Percentiles rank a stretch among this genome's conserved stretches.
Evolutionary conservation across 352 stramenopile species (phyloP).

Genomic region (Lagenidium giganteum): DNA sequence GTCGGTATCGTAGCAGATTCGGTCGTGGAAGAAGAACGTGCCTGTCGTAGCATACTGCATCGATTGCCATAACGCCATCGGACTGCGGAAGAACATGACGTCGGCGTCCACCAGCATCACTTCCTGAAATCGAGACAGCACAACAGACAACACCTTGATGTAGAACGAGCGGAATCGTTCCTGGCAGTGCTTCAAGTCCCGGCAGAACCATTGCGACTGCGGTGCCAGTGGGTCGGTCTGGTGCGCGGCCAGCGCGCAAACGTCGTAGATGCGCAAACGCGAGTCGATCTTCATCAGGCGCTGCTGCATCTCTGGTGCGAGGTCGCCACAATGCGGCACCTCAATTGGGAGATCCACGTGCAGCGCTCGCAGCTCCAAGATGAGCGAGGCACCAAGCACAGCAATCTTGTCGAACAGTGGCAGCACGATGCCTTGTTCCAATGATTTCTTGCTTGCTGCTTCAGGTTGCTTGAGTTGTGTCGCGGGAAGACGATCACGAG

Average conservation of each 20-base stretch:
- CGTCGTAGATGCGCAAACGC: conserved; percentile 60
- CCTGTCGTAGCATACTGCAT: conserved; percentile 28
- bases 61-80: conserved; percentile 25
- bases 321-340: conserved; percentile 63
- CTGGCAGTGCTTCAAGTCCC: conserved; percentile 6
- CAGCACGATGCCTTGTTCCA: conserved; percentile 53
- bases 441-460: too few relatives aligned
- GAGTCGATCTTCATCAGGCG: conserved; percentile 21
- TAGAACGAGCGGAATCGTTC: conserved; percentile 8
- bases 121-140: conserved; percentile 40
- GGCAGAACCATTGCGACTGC: conserved; percentile 6
- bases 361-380: conserved; percentile 51
- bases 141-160: conserved; percentile 23
- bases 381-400: conserved; percentile 49
- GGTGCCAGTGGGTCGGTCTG: conserved; percentile 1
- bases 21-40: conserved; percentile 55
- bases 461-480: too few relatives aligned
- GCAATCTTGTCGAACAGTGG: conserved; percentile 64
- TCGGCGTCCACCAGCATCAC: conserved; percentile 51
- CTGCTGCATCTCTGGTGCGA: conserved; percentile 29
- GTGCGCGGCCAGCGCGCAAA: conserved; percentile 34
- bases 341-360: conserved; percentile 56
- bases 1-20: conserved; percentile 30
- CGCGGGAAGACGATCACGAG: too few relatives aligned
- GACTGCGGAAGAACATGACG: conserved; percentile 41